Conservation (phyloP, 768 basidiomycete genomes). For the Tephrocybe sp. region DNA sequence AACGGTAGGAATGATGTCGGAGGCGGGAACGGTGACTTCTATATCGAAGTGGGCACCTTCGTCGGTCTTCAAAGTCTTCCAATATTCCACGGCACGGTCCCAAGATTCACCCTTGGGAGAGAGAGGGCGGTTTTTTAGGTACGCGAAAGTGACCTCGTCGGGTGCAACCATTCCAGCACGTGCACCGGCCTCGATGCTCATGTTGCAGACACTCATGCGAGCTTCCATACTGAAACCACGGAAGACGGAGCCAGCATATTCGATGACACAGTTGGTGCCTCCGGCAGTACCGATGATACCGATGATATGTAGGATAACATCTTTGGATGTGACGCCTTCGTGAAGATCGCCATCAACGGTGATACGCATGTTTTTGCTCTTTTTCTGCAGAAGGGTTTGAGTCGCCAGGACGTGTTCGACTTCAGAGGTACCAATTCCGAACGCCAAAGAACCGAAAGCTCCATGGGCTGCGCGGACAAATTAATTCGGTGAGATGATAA, state of each 20-base stretch:
- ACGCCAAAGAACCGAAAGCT: slow-evolving; percentile 89
- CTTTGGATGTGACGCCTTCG: slow-evolving; percentile 85
- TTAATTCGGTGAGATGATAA: slow-evolving; percentile 5
- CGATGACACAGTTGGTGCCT: slow-evolving; percentile 88
- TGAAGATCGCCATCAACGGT: slow-evolving; percentile 78
- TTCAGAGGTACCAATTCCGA: slow-evolving; percentile 92
- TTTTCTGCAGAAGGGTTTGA: slow-evolving; percentile 83
- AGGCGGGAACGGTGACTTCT: slow-evolving; percentile 75
- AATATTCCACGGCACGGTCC: slow-evolving; percentile 84
- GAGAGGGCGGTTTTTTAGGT: slow-evolving; percentile 78
- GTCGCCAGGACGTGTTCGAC: slow-evolving; percentile 94
- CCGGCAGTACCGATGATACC: slow-evolving; percentile 92
- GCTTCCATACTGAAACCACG: slow-evolving; percentile 86
- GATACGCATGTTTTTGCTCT: slow-evolving; percentile 91
- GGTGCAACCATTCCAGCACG: slow-evolving; percentile 92
- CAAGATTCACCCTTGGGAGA: slow-evolving; percentile 82
- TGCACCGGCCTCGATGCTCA: slow-evolving; percentile 94
- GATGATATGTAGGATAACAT: slow-evolving; percentile 88
- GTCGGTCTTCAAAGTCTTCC: slow-evolving; percentile 77
- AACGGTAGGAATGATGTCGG: slow-evolving; percentile 85
- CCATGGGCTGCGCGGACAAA: slow-evolving; percentile 62
- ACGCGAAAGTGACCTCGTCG: slow-evolving; percentile 82
- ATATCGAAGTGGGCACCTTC: slow-evolving; percentile 82
- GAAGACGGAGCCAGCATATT: slow-evolving; percentile 88
- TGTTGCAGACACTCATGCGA: slow-evolving; percentile 89